Base-by-base conservation (phyloP, 176 grass and related monocot species). In the Paspalum vaginatum region DNA sequence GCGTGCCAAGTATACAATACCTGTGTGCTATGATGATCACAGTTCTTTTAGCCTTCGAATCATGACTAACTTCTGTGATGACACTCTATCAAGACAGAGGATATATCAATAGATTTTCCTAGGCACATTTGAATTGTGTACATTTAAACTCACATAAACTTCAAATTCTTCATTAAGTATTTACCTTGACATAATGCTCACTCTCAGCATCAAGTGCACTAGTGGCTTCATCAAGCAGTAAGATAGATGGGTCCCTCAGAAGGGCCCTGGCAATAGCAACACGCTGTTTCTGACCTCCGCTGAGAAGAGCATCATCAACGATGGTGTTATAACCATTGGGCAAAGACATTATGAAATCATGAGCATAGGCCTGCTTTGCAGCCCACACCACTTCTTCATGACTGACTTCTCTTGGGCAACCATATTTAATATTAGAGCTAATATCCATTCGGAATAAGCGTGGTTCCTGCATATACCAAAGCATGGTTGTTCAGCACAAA, bases 241-340 rank as follows among this genome's bases (percentile, higher is more conserved):
- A 93, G 70, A 99, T 99, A 12, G 86, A 64, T 9, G 93, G 93
- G 32, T 99, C 79, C 80, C 96, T 89, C 49, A 95, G 83, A 77
- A 99, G 91, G 86, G 96, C 92, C 79, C 96, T 99, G 16, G 96
- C 96, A 88, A 99, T 99, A 39, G 96, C 96, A 41, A 95, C 87
- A 43, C 92, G 85, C 73, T 99, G 96, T 79, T 99, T 99, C 72
- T 99, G 96, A 57, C 96, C 96, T 87, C 96, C 96, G 77, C 96
- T 99, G 81, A 99, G 90, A 80, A 95, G 96, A 84, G 84, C 79
- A 65, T 95, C 89, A 51, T 93, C 87, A 22, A 99, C 93, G 71
- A 89, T 55, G 20, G 92, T 99, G 74, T 77, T 80, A 68, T 99
- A 95, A 70, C 96, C 90, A 45, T 95, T 75, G 4, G 96, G 96